Conservation (phyloP, 345 rosid genomes). For the Aquilaria yunnanensis region DNA sequence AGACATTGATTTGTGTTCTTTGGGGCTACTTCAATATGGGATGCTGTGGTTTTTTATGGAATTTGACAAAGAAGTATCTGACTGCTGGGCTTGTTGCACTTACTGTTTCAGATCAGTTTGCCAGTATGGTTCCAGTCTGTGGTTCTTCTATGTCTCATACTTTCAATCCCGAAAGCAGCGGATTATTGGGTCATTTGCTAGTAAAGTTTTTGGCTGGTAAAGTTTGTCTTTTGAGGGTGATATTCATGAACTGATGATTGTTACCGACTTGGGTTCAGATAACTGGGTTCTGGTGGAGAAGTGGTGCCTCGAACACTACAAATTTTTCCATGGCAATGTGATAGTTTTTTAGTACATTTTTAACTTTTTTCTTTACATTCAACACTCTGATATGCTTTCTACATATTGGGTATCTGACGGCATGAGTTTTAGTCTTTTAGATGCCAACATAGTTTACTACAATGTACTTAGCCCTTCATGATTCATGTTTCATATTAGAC, state of each 20-base stretch:
- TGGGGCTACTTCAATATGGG: conserved; percentile 42
- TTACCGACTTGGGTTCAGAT: conserved; percentile 45
- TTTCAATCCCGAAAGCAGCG: conserved; percentile 43
- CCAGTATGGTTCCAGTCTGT: conserved; percentile 46
- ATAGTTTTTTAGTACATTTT: conserved; percentile 55
- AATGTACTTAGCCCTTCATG: background rate
- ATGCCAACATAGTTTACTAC: background rate
- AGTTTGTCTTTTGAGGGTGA: background rate
- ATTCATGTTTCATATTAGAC: conserved; percentile 3
- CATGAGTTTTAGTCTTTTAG: background rate
- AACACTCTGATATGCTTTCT: background rate
- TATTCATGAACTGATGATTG: conserved; percentile 12
- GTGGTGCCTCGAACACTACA: conserved; percentile 63
- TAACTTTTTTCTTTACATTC: too few relatives aligned
- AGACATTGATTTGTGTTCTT: conserved; percentile 9
- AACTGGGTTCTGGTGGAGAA: conserved; percentile 78
- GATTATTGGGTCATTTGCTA: conserved; percentile 9
- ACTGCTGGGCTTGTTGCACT: conserved; percentile 53
- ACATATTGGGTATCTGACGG: background rate
- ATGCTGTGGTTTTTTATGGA: conserved; percentile 37
- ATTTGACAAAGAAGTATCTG: conserved; percentile 39
- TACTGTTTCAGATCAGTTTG: conserved; percentile 62
- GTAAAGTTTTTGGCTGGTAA: conserved; percentile 13
- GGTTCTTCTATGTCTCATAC: conserved; percentile 85
- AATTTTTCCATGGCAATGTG: conserved; percentile 75